A percentile compares a stretch with the other conserved stretches of the same genome.
Conservation (phyloP, 192 early-diverging fungal species). For the Linnemannia elongata region DNA sequence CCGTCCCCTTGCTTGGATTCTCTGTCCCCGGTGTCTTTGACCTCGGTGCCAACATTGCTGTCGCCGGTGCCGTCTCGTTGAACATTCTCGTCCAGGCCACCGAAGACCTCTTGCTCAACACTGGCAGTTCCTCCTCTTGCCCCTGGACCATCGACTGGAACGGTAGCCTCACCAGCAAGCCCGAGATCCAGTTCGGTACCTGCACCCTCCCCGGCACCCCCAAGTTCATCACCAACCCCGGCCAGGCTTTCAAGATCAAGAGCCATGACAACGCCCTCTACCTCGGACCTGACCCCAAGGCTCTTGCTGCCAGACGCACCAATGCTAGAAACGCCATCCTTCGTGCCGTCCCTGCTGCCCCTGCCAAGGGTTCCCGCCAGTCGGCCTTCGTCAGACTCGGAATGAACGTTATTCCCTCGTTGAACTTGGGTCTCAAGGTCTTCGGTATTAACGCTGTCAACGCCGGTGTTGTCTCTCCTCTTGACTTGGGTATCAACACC, state of each 20-base stretch:
- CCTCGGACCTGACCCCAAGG: slow-evolving; percentile 24
- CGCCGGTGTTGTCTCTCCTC: slow-evolving; percentile 27
- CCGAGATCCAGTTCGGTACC: slow-evolving; percentile 44
- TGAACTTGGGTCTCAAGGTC: slow-evolving; percentile 26
- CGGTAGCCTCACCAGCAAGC: slow-evolving; percentile 19
- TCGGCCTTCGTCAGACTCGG: slow-evolving; percentile 30
- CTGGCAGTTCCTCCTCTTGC: slow-evolving; percentile 26
- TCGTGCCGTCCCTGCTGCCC: neutral
- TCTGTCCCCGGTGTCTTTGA: slow-evolving; percentile 46
- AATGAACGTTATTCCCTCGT: slow-evolving; percentile 21
- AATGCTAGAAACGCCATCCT: slow-evolving; percentile 3
- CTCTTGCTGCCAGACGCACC: neutral
- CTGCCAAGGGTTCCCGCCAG: slow-evolving; percentile 18
- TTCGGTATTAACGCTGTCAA: slow-evolving; percentile 21
- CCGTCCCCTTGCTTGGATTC: slow-evolving; percentile 38
- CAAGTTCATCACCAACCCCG: slow-evolving; percentile 4
- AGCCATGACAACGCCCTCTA: slow-evolving; percentile 7
- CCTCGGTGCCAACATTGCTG: slow-evolving; percentile 27
- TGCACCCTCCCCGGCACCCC: slow-evolving; percentile 40
- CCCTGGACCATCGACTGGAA: slow-evolving; percentile 52
- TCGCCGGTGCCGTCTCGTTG: slow-evolving; percentile 15
- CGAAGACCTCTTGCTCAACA: slow-evolving; percentile 49
- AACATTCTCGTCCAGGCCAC: slow-evolving; percentile 40
- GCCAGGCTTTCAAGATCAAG: neutral
- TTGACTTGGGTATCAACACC: slow-evolving; percentile 29